These are phyloP conservation scores for Nitzschia palea DNA, from an alignment of 108 stramenopile species.

Conservation along the genomic window DNA sequence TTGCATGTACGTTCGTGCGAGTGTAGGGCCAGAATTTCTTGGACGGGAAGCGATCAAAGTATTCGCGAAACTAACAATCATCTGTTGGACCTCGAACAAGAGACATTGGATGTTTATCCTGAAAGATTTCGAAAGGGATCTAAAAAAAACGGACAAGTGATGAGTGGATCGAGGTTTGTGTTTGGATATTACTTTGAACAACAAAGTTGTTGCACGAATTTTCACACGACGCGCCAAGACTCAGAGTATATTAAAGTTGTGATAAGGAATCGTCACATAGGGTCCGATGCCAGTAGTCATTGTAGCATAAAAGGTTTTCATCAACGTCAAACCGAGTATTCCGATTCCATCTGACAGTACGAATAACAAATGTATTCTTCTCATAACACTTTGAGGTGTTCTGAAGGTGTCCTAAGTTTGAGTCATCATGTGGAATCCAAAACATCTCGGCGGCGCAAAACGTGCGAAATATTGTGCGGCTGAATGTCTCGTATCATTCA, in stretches of 20 bases:
- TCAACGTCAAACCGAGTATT: conserved; percentile 22
- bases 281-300: conserved; percentile 54
- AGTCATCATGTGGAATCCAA: conserved; percentile 45
- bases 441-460: not conserved
- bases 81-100: too few species aligned
- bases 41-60: too few species aligned
- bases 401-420: conserved; percentile 60
- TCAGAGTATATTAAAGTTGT: conserved; percentile 60
- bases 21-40: too few species aligned
- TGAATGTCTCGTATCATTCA: conserved; percentile 28
- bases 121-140: too few species aligned
- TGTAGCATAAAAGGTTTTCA: conserved; percentile 23
- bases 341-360: conserved; percentile 49
- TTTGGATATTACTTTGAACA: too few species aligned
- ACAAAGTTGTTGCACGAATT: too few species aligned
- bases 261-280: conserved; percentile 24
- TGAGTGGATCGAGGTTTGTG: too few species aligned
- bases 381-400: conserved; percentile 37
- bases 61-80: too few species aligned
- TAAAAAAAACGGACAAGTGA: too few species aligned
- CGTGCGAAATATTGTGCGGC: not conserved
- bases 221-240: conserved; percentile 2
- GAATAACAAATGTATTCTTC: conserved; percentile 50
- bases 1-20: too few species aligned
- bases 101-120: too few species aligned